Conservation (phyloP, 2,329 filamentous ascomycete genomes). For the Pseudogymnoascus sp. region DNA sequence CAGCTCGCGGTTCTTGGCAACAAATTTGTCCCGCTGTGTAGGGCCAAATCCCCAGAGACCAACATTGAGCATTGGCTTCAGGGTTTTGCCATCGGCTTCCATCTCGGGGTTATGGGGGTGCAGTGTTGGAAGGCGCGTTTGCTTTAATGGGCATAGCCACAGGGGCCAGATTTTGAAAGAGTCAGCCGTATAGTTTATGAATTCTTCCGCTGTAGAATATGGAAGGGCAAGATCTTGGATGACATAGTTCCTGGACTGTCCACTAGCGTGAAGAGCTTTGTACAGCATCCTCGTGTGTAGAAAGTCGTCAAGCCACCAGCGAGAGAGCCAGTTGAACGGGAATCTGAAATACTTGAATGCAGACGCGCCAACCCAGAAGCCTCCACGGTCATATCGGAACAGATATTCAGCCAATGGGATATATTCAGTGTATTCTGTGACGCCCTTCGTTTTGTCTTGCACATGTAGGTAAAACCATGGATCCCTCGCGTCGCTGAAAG, state of each 20-base stretch:
- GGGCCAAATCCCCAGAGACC: conserved; percentile 77
- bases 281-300: conserved; percentile 56
- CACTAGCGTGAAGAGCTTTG: conserved; percentile 51
- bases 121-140: conserved; percentile 27
- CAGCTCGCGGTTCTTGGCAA: conserved; percentile 60
- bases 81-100: conserved; percentile 23
- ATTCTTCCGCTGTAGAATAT: conserved; percentile 40
- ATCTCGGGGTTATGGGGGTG: conserved; percentile 24
- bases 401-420: conserved; percentile 46
- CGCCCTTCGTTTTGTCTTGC: conserved; percentile 28
- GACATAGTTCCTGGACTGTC: conserved; percentile 47
- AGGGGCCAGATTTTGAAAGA: conserved; percentile 44
- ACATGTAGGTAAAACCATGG: conserved; percentile 61
- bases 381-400: conserved; percentile 56
- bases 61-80: conserved; percentile 48
- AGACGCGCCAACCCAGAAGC: conserved; percentile 55
- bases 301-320: conserved; percentile 51
- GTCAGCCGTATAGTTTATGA: conserved; percentile 44
- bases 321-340: conserved; percentile 52
- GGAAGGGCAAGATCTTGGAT: conserved; percentile 58
- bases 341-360: conserved; percentile 53
- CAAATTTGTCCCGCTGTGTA: conserved; percentile 46
- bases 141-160: conserved; percentile 49
- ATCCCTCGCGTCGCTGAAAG: conserved; percentile 46
- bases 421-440: conserved; percentile 27